Base-by-base conservation (phyloP, 345 rosid species). In the Jatropha curcas region DNA sequence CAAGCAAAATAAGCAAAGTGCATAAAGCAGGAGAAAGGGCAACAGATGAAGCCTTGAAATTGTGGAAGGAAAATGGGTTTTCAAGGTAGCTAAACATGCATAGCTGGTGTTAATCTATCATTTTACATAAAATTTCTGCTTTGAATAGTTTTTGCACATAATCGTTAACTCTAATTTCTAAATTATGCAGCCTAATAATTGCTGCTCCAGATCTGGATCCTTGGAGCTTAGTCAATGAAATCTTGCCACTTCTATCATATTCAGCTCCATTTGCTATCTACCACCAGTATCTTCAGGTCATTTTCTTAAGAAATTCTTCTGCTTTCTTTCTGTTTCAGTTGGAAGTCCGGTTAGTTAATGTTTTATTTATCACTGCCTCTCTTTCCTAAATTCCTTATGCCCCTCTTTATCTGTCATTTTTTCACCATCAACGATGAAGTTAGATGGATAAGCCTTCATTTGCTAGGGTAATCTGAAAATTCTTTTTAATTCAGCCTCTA, bases 191-290 rank as follows among this genome's bases (percentile, higher is more conserved):
- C 76, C 71, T 92, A 72, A 85, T 95, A 19, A 80, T 95, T 67
- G 98, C 94, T 33, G 97, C 97, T 41, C 96, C 96, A 11, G 96
- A 92, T 71, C 71, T 85, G 68, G 99, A 91, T 77, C 80, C 91
- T 39, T 92, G 98, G 94, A 84, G 58, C 68, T 62, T 84, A 31
- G 78, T 84, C 50, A 89, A 92, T 79, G 92, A 86, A 78, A 83
- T 89, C 50, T 75, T 92, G 77, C 97, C 98, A 30, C 88, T 89
- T 59, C 80, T 88, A 61, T 83, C 96, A 14, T 84, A 82, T 81
- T 95, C 99, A 28, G 96, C 98, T 66, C 96, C 97, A 17, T 91
- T 92, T 67, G 98, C 92, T 56, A 89, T 92, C 31, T 91, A 92
- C 76, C 99, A 95, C 78, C 98, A 92, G 75, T 88, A 90, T 86